Evolutionary conservation across 805 yeast genomes (phyloP).

Genomic region (Grigorovia humatica): DNA sequence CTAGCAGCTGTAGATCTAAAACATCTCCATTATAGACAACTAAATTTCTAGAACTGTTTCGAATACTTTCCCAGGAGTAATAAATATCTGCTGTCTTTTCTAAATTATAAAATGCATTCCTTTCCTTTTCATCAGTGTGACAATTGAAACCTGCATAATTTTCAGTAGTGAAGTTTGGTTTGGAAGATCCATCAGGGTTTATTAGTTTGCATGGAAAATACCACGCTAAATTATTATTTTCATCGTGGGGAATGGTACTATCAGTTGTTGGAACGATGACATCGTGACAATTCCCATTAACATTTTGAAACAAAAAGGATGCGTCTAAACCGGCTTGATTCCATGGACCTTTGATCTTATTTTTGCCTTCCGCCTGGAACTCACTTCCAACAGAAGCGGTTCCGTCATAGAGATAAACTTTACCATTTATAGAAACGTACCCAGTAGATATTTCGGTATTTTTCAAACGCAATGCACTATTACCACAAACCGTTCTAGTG

Average conservation of each 20-base stretch:
- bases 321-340: constrained; percentile 87
- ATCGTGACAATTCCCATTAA: constrained; percentile 80
- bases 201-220: constrained; percentile 86
- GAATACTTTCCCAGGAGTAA: constrained; percentile 84
- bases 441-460: constrained; percentile 1
- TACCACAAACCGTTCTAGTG: constrained; percentile 68
- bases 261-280: constrained; percentile 60
- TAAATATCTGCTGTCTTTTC: constrained; percentile 64
- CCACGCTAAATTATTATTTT: constrained; percentile 71
- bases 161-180: constrained; percentile 45
- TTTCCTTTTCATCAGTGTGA: constrained; percentile 64
- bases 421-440: constrained; percentile 57
- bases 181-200: constrained; percentile 59
- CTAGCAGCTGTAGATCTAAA: constrained; percentile 64
- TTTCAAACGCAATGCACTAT: constrained; percentile 19
- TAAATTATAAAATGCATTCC: constrained; percentile 55
- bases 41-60: constrained; percentile 58
- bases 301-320: constrained; percentile 78
- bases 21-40: constrained; percentile 87
- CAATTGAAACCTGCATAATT: constrained; percentile 85
- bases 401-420: constrained; percentile 59
- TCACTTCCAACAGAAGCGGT: constrained; percentile 76
- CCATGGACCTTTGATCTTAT: constrained; percentile 66
- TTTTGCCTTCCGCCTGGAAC: constrained; percentile 48
- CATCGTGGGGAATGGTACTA: constrained; percentile 60